Percentiles rank a stretch among this genome's conserved stretches.
phyloP scores from a whole-genome alignment of 164 flowering plant species.

The Brasenia schreberi region DNA sequence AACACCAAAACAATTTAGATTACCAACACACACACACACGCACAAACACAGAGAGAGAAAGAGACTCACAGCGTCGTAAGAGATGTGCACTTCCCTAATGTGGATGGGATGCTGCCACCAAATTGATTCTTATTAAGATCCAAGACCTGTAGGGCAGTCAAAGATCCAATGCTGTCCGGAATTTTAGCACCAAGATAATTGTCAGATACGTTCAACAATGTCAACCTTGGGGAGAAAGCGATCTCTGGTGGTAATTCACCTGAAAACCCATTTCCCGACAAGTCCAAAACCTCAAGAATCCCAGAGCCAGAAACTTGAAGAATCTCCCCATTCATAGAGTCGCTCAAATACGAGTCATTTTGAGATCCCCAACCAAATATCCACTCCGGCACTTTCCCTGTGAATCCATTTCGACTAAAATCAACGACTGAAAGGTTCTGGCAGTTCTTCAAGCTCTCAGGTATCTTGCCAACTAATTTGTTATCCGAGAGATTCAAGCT shows the following conservation, averaged over 20 bases:
- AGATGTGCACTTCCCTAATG: constrained; percentile 43
- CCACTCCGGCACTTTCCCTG: constrained; percentile 60
- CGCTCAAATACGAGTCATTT: not conserved
- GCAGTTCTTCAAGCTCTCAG: constrained; percentile 46
- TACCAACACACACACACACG: constrained; percentile 2
- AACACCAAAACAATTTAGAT: too few species aligned
- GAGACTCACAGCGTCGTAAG: not conserved
- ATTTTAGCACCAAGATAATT: constrained; percentile 52
- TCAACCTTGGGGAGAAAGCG: constrained; percentile 44
- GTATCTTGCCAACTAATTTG: constrained; percentile 47
- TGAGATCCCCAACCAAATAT: constrained; percentile 4
- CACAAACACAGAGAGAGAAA: constrained; percentile 34
- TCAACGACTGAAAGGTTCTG: constrained; percentile 36
- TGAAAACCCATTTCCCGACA: constrained; percentile 53
- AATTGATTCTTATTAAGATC: constrained; percentile 67
- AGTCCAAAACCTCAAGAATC: constrained; percentile 39
- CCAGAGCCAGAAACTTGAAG: not conserved
- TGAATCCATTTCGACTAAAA: constrained; percentile 47
- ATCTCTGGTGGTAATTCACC: constrained; percentile 40
- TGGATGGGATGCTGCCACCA: constrained; percentile 61
- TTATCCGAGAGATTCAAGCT: constrained; percentile 47
- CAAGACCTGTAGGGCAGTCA: constrained; percentile 40
- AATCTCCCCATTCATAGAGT: not conserved
- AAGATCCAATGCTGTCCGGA: constrained; percentile 51
- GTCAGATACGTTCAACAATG: constrained; percentile 45